Base-by-base conservation (phyloP, 1,139 yeast species). In the Geotrichum bryndzae region DNA sequence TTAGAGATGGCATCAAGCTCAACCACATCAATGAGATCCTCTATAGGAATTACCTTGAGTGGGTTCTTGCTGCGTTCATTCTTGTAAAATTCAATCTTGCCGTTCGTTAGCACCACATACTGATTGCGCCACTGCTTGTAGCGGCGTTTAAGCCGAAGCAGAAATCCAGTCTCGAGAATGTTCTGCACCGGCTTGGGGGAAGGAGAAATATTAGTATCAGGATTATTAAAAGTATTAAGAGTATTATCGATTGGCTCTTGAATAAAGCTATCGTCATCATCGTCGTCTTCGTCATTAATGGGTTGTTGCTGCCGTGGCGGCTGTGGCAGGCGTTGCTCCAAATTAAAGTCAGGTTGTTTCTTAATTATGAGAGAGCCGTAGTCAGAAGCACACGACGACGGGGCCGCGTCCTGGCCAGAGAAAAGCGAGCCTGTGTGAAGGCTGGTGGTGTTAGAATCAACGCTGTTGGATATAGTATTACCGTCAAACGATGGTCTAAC, bases 121-220 rank as follows among this genome's bases (percentile, higher is more conserved):
- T 77, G 75, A 60, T 72, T 72, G 54, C 75, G 78, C 85, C 85
- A 82, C 65, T 82, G 82, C 65, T 77, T 80, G 68, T 79, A 79
- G 13, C 78, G 69, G 58, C 78, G 79, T 59, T 76, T 75, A 23
- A 81, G 72, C 4, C 82, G 70, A 48, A 76, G 67, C 23, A 82
- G 66, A 56, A 74, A 72, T 0, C 86, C 86, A 11, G 48, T 51
- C 29, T 55, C 57, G 10, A 55, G 38, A 13, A 38, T 38, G 15
- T 18, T 38, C n/a, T 38, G 45, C 45, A 35, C 45, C 3, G 45
- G 15, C 45, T 10, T 15, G 45, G 18, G 7, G 45, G 45, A 13
- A 38, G 11, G 2, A 38, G 45, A 13, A 38, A 38, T 38, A 13
- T 38, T 13, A 13, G 18, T 38, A 15, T 15, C 45, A 38, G 45